A percentile compares a stretch with the other conserved stretches of the same genome.
Evolutionary conservation across 306 rosid species (phyloP).

Genomic region (Dalbergia oliveri): DNA sequence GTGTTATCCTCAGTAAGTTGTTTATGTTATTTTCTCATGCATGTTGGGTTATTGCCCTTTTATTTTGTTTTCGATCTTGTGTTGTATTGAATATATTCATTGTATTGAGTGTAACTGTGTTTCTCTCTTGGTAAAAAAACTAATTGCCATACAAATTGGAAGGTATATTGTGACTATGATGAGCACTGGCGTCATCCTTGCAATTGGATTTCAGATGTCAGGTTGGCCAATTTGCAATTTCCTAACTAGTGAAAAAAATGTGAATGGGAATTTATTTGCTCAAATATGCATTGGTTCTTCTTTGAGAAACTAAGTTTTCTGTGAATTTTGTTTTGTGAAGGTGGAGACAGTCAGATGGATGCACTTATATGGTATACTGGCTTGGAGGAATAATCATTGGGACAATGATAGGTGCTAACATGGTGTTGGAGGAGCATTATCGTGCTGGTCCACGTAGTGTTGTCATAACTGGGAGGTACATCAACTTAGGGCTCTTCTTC

Average conservation of each 20-base stretch:
- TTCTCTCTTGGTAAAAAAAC: slow-evolving; percentile 16
- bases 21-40: slow-evolving; percentile 11
- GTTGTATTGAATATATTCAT: slow-evolving; percentile 11
- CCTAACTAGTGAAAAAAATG: neutral
- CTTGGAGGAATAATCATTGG: slow-evolving; percentile 97
- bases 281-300: neutral
- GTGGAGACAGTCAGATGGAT: slow-evolving; percentile 85
- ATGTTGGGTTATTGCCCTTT: neutral
- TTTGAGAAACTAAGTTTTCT: slow-evolving; percentile 18
- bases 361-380: slow-evolving; percentile 88
- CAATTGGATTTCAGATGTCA: slow-evolving; percentile 88
- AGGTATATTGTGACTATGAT: slow-evolving; percentile 96
- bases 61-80: neutral
- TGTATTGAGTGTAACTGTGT: slow-evolving; percentile 44
- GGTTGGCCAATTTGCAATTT: slow-evolving; percentile 61
- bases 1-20: slow-evolving; percentile 72
- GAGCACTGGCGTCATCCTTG: slow-evolving; percentile 94
- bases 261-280: slow-evolving; percentile 4
- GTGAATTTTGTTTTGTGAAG: slow-evolving; percentile 54
- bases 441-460: slow-evolving; percentile 96
- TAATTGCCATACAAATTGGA: slow-evolving; percentile 85
- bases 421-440: slow-evolving; percentile 89
- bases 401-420: slow-evolving; percentile 92
- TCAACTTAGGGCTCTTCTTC: slow-evolving; percentile 15
- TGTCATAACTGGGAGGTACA: slow-evolving; percentile 92